Base-by-base conservation (phyloP, 495 filamentous ascomycete species). In the Hyaloscypha hepaticicola region DNA sequence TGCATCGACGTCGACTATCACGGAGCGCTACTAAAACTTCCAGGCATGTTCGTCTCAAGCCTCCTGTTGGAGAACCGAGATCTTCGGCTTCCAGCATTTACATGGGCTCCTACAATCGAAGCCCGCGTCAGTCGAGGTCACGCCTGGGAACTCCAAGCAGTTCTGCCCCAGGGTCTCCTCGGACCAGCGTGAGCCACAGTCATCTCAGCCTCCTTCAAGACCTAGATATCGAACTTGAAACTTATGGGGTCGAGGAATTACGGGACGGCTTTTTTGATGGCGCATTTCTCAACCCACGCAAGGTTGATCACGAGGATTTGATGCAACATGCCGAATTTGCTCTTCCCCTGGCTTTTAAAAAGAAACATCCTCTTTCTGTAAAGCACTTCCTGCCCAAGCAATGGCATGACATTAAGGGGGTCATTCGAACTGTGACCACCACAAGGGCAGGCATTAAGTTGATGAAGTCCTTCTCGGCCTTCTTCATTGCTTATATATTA, bases 251-350 rank as follows among this genome's bases (percentile, higher is more conserved):
- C 12, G 74, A 79, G 51, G 84, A 87, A 63, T 64, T 78, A 19
- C 75, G 84, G 60, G 84, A 85, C 72, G 83, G 84, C 33, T 85
- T 87, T 69, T 87, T 86, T 64, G 84, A 87, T 72, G 80, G 83
- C 6, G 69, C 81, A 6, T 86, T 85, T 61, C 76, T 79, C 50
- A 76, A 76, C 22, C 79, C 82, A 2, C 75, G 76, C 12, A 70
- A 77, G 29, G 64, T 76, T 25, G 73, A 78, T 61, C 55, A 29
- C 22, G 70, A 76, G 51, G 67, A 64, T n/a, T 68, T 80, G 22
- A 70, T 75, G 67, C 67, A 63, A 63, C 66, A 76, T 55, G 78
- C 75, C 21, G 70, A 74, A 58, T 55, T 64, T 49, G 80, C 76
- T 41, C 72, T 80, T 24, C 77, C 77, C 3, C 59, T 69, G 55